Conservation (phyloP, 192 early-diverging fungal species). For the Coemansia sp. region DNA sequence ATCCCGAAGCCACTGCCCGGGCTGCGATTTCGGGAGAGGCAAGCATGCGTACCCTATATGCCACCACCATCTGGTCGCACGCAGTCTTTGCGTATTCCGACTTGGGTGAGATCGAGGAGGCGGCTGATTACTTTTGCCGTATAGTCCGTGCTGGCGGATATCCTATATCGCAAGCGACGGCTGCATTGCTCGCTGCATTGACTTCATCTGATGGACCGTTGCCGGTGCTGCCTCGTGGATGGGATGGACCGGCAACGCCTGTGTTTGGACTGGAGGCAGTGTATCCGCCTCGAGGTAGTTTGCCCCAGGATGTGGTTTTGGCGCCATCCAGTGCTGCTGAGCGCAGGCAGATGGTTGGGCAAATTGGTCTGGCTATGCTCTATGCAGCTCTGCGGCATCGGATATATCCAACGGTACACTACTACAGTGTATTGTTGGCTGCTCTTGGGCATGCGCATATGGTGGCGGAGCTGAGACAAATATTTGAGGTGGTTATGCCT, state of each 20-base stretch:
- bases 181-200: constrained; percentile 14
- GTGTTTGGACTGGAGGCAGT: constrained; percentile 23
- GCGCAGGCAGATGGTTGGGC: constrained; percentile 20
- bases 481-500: constrained; percentile 36
- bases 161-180: constrained; percentile 14
- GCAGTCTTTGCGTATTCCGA: constrained; percentile 10
- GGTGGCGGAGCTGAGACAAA: constrained; percentile 12
- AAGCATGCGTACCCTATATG: constrained; percentile 1
- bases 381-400: constrained; percentile 19
- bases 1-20: background rate
- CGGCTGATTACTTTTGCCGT: constrained; percentile 20
- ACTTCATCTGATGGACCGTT: constrained; percentile 3
- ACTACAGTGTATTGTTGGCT: constrained; percentile 21
- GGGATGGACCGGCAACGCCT: background rate
- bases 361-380: constrained; percentile 35
- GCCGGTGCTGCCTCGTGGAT: constrained; percentile 18
- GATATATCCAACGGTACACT: constrained; percentile 22
- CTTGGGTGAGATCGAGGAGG: constrained; percentile 29
- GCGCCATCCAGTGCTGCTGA: constrained; percentile 2
- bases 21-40: background rate
- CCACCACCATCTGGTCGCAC: constrained; percentile 22
- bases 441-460: constrained; percentile 17
- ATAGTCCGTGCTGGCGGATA: constrained; percentile 21
- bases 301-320: constrained; percentile 17
- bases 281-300: constrained; percentile 25